These are phyloP conservation scores for Paramecium octaurelia DNA, from an alignment of 73 alveolate species.

Conservation along the genomic window DNA sequence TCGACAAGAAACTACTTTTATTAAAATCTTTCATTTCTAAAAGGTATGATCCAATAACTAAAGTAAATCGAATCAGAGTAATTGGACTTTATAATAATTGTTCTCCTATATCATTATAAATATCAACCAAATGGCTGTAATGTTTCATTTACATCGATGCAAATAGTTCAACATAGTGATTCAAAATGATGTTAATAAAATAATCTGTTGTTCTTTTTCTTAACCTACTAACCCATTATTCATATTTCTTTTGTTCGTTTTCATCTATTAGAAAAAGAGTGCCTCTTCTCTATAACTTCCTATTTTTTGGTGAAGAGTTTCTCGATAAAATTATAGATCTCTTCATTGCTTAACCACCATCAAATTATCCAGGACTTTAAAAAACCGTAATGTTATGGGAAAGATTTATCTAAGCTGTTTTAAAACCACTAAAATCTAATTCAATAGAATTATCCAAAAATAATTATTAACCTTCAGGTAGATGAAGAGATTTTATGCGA, in stretches of 20 bases:
- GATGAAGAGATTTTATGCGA: background rate
- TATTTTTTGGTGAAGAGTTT: background rate
- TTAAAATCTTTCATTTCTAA: constrained; percentile 12
- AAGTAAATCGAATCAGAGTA: background rate
- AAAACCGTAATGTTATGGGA: background rate
- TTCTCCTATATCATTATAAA: background rate
- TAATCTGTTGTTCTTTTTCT: background rate
- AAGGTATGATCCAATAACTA: background rate
- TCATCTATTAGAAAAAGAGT: background rate
- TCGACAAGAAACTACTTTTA: background rate
- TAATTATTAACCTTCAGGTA: background rate
- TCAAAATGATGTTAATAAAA: background rate
- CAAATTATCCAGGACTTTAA: background rate
- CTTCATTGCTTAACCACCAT: background rate
- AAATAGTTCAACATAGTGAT: background rate
- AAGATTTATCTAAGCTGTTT: background rate
- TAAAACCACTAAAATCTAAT: background rate
- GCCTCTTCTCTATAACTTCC: background rate
- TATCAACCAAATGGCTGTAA: background rate
- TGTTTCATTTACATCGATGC: background rate
- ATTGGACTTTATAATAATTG: background rate
- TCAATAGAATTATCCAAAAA: background rate
- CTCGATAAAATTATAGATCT: background rate
- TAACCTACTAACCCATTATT: background rate
- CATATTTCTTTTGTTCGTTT: background rate